Evolutionary conservation across 805 yeast species (phyloP), one percentile per base, ranked within the genome.

Genomic region (Scheffersomyces ergatensis): DNA sequence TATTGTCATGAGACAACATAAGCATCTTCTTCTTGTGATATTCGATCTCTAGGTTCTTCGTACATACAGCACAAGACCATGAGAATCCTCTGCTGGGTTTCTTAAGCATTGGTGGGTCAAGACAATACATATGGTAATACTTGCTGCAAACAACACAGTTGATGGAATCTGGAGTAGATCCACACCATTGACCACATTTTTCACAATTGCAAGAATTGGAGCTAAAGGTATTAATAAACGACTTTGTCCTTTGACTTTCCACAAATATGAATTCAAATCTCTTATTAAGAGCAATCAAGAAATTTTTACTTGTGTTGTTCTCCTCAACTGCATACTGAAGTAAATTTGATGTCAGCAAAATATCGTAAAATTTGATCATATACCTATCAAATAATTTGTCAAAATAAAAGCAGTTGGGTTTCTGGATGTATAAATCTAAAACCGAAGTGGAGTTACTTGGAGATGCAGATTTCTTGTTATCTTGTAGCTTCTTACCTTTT

Each of bases 31-130:
- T 72, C 48, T 60, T 58, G 40, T 63, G 67, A 41, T 67, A 59
- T 41, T 67, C 71, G 24, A 63, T 46, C 35, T 81, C 84, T 38
- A 76, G 74, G 24, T 67, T 73, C 49, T 78, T 76, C n/a, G 83
- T 72, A 64, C 97, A 89, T 4, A 67, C 58, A 21, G 87, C 90
- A 67, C 97, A 89, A 19, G 88, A 76, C 97, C 97, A 90, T 7
- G 89, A 86, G 56, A 88, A 85, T 1, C 96, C 96, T 42, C 95
- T 67, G 33, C 86, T 82, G 1, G 96, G 97, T 53, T 86, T 86
- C 47, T 78, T 77, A 38, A 77, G 58, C 30, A 89, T 62, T 1
- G 97, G 97, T 1, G 97, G 97, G 45, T 84, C 87, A 36, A 89
- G 74, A 54, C 98, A 90, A 27, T 80, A 69, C 78, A 89, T 77